These are phyloP conservation scores for Lasiosphaeria ovina DNA, from an alignment of 495 filamentous ascomycete genomes.

Conservation along the genomic window DNA sequence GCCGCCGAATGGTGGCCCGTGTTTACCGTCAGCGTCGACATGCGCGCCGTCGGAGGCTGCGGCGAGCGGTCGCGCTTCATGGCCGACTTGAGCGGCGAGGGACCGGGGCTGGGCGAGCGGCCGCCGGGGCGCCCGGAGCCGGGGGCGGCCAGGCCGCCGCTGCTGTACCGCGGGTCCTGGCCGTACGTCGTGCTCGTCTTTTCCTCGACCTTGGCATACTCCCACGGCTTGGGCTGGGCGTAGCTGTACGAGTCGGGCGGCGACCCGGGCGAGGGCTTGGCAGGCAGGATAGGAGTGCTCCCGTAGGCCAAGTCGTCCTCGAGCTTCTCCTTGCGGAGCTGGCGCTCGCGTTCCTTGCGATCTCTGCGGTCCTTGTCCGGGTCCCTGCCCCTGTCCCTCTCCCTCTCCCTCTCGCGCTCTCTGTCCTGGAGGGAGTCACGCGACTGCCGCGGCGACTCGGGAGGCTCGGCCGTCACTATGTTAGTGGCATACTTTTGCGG, in stretches of 20 bases:
- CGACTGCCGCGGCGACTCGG: slow-evolving; percentile 22
- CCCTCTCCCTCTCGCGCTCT: slow-evolving; percentile 31
- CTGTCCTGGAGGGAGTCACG: slow-evolving; percentile 34
- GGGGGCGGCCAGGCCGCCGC: slow-evolving; percentile 17
- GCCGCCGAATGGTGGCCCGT: slow-evolving; percentile 39
- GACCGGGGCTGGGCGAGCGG: slow-evolving; percentile 27
- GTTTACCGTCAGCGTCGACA: slow-evolving; percentile 44
- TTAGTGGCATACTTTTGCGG: slow-evolving; percentile 28
- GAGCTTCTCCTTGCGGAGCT: slow-evolving; percentile 37
- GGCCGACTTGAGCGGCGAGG: slow-evolving; percentile 29
- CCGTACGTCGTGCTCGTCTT: slow-evolving; percentile 25
- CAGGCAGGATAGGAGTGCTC: slow-evolving; percentile 24
- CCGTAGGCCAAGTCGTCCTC: slow-evolving; percentile 51
- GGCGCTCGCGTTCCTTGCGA: slow-evolving; percentile 25
- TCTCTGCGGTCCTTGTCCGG: slow-evolving; percentile 24
- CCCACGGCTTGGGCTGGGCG: slow-evolving; percentile 47
- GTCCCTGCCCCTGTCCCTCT: slow-evolving; percentile 29
- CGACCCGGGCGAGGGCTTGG: slow-evolving; percentile 27
- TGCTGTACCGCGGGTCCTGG: slow-evolving; percentile 44
- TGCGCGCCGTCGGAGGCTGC: slow-evolving; percentile 48
- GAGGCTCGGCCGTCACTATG: slow-evolving; percentile 20
- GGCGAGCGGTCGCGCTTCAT: slow-evolving; percentile 46
- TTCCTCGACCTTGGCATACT: slow-evolving; percentile 48
- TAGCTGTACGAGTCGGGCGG: slow-evolving; percentile 40
- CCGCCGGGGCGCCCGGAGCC: slow-evolving; percentile 26